phyloP scores from a whole-genome alignment of 345 rosid species.

The Citrus mangshanensis region DNA sequence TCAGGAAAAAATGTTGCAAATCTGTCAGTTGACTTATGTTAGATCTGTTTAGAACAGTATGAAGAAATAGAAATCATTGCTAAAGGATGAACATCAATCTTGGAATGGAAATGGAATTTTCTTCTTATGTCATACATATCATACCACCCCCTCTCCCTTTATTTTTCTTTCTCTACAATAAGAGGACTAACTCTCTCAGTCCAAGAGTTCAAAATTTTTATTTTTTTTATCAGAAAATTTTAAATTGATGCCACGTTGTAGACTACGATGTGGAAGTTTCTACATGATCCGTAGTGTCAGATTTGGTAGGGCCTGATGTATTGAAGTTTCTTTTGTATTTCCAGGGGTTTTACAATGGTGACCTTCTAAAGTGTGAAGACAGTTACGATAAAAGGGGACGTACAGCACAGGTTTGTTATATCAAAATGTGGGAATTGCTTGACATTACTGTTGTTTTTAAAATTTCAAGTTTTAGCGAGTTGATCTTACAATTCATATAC shows the following conservation, averaged over 20 bases:
- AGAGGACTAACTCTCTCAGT: background rate
- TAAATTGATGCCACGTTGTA: background rate
- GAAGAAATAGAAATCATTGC: background rate
- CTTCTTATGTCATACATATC: background rate
- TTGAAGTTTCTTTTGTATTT: constrained; percentile 13
- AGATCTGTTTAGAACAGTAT: background rate
- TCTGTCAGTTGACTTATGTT: background rate
- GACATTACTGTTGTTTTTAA: background rate
- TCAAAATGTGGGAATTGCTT: background rate
- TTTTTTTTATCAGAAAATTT: background rate
- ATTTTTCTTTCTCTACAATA: background rate
- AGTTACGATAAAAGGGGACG: constrained; percentile 91
- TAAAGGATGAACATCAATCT: background rate
- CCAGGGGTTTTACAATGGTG: constrained; percentile 81
- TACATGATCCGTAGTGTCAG: background rate
- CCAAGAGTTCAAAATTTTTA: background rate
- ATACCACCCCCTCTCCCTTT: background rate
- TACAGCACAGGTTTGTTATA: constrained; percentile 64
- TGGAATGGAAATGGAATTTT: background rate
- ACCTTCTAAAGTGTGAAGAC: constrained; percentile 64
- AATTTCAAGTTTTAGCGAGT: background rate
- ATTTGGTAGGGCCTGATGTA: background rate
- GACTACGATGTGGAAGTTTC: background rate
- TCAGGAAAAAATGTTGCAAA: background rate
- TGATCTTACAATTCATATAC: background rate